Evolutionary conservation across 306 rosid species (phyloP), one percentile per base, ranked within the genome.

Genomic region (Vigna reflexopilosa): DNA sequence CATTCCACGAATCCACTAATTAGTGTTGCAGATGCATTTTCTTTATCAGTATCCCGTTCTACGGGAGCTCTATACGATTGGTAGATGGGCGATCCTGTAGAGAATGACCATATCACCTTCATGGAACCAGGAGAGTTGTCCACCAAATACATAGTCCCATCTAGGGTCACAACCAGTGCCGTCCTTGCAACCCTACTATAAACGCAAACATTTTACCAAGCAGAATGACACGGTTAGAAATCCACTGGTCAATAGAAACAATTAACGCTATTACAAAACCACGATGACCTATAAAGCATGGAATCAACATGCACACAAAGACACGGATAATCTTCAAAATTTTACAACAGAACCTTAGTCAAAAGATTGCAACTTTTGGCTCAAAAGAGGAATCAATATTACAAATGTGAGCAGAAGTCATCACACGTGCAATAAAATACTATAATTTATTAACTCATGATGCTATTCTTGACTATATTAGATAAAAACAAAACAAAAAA

Each of bases 61-160:
- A 67, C 3, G 48, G 82, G 17, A 84, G 92, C 89, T 77, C 79
- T 88, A 72, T 89, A 83, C 0, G 98, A 86, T 61, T 76, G 67
- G 64, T 90, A 88, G 48, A 94, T 84, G 2, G 94, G 89, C 2
- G 83, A 76, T 44, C 97, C 98, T 0, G 97, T 87, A 15, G 80
- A 51, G 72, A 94, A 84, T 5, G 94, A 84, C 97, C 97, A 94
- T 75, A 90, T 84, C 16, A 84, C 86, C 50, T 79, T 84, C 78
- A 52, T 63, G 24, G 90, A 78, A 34, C 78, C 85, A 70, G 66
- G 64, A 5, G 66, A 44, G 49, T 20, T 84, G 11, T 90, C 91
- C 85, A 88, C 83, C 83, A 91, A 83, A 76, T 79, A 81, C 71
- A 94, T 79, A 40, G 80, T 86, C 81, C 98, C 98, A 75, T 91